Evolutionary conservation across 352 stramenopile genomes (phyloP).

Genomic region (Blastocystis sp.): DNA sequence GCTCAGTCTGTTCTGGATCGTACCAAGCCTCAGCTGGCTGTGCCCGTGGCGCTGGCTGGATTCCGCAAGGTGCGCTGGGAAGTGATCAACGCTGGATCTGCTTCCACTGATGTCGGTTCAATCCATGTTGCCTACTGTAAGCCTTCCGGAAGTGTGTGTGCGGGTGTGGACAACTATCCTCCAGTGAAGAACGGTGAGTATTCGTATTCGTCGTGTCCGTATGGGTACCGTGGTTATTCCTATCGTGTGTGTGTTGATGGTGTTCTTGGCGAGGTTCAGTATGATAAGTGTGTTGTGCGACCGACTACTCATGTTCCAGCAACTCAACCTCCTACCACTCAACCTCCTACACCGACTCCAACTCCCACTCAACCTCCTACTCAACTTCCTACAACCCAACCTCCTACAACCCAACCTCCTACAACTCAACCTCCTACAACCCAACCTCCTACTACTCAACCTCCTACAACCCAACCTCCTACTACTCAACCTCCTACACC

Average conservation of each 20-base stretch:
- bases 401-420: too few species aligned
- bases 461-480: too few species aligned
- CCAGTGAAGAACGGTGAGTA: neutral
- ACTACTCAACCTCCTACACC: too few species aligned
- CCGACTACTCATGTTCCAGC: too few species aligned
- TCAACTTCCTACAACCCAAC: too few species aligned
- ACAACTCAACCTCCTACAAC: too few species aligned
- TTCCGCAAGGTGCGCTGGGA: neutral
- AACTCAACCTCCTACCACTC: too few species aligned
- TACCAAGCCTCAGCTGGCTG: too few species aligned
- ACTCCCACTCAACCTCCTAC: too few species aligned
- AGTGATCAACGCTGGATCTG: neutral
- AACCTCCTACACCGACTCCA: too few species aligned
- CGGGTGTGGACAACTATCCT: neutral
- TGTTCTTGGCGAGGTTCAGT: neutral
- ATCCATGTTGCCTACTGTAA: neutral
- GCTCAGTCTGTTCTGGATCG: too few species aligned
- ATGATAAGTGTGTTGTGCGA: neutral
- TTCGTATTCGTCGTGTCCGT: neutral
- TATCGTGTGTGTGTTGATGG: neutral
- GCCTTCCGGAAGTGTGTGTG: neutral
- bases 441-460: too few species aligned
- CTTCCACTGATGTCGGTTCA: neutral
- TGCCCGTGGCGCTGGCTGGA: neutral
- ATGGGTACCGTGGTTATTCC: neutral